phyloP scores from a whole-genome alignment of 345 rosid species.

The Luvunga scandens region DNA sequence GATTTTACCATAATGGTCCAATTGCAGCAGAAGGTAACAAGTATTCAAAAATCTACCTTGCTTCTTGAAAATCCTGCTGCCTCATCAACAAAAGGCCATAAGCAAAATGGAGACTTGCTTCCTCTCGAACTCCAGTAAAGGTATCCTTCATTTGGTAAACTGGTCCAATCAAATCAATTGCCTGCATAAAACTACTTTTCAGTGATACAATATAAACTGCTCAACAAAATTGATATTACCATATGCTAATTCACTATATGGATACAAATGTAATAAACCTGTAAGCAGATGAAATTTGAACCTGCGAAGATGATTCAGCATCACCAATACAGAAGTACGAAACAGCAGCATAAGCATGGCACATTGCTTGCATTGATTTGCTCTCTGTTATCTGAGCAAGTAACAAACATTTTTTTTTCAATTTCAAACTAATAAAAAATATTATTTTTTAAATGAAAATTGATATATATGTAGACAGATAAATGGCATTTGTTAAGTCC shows the following conservation, averaged over 20 bases:
- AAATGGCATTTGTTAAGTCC: neutral
- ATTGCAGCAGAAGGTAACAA: slow-evolving; percentile 3
- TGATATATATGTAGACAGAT: neutral
- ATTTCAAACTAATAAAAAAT: slow-evolving; percentile 2
- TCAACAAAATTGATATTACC: neutral
- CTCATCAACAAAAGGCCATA: slow-evolving; percentile 92
- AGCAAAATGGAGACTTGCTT: slow-evolving; percentile 89
- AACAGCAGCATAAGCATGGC: slow-evolving; percentile 92
- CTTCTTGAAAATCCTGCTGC: slow-evolving; percentile 90
- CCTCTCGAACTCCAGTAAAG: slow-evolving; percentile 83
- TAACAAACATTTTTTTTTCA: slow-evolving; percentile 3
- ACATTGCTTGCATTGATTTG: slow-evolving; percentile 86
- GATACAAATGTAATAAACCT: slow-evolving; percentile 3
- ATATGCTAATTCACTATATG: neutral
- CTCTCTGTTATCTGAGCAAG: slow-evolving; percentile 74
- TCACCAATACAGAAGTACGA: slow-evolving; percentile 89
- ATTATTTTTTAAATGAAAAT: neutral
- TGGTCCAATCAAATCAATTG: slow-evolving; percentile 92
- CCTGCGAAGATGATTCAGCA: slow-evolving; percentile 95
- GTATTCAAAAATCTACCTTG: slow-evolving; percentile 49
- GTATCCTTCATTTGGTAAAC: slow-evolving; percentile 73
- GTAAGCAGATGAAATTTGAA: slow-evolving; percentile 21
- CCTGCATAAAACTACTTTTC: slow-evolving; percentile 42
- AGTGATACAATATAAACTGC: neutral
- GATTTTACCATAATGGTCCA: neutral